Evolutionary conservation across 2,329 filamentous ascomycete species (phyloP).

Genomic region (Colletotrichum sansevieriae): DNA sequence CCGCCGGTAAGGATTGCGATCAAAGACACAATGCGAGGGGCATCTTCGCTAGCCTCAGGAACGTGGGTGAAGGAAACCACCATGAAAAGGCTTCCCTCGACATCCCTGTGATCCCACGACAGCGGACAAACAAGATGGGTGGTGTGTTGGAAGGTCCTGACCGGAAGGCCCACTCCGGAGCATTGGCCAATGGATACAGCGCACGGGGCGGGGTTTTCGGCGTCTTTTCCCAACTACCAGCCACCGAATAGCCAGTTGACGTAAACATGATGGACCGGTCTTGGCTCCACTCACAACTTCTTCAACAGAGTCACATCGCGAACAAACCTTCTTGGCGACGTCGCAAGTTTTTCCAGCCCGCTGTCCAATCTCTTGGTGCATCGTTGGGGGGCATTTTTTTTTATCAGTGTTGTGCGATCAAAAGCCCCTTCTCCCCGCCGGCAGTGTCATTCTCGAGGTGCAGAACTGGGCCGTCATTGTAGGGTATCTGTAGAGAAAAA

Average conservation of each 20-base stretch:
- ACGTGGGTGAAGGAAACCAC: conserved; percentile 2
- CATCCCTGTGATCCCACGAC: conserved; percentile 4
- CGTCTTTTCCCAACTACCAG: conserved; percentile 3
- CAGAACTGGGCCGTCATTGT: not conserved
- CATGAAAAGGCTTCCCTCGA: not conserved
- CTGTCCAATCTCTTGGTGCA: not conserved
- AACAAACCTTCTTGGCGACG: conserved; percentile 6
- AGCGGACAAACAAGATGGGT: not conserved
- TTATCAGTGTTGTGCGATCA: not conserved
- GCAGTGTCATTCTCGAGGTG: not conserved
- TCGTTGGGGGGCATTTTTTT: not conserved
- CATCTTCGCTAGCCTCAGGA: conserved; percentile 19
- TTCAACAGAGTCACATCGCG: conserved; percentile 16
- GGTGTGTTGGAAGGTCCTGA: too few species aligned
- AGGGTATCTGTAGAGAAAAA: not conserved
- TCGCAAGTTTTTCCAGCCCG: conserved; percentile 1
- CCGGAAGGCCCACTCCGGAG: conserved; percentile 19
- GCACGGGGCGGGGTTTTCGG: conserved; percentile 5
- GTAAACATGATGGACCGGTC: conserved; percentile 32
- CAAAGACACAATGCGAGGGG: conserved; percentile 19
- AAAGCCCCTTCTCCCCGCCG: not conserved
- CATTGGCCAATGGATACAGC: conserved; percentile 24
- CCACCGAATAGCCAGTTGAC: conserved; percentile 34
- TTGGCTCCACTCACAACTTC: conserved; percentile 13
- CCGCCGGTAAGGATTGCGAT: conserved; percentile 23